A percentile compares a stretch with the other conserved stretches of the same genome.
Conservation (phyloP, 345 rosid genomes). For the Aquilaria sinensis region DNA sequence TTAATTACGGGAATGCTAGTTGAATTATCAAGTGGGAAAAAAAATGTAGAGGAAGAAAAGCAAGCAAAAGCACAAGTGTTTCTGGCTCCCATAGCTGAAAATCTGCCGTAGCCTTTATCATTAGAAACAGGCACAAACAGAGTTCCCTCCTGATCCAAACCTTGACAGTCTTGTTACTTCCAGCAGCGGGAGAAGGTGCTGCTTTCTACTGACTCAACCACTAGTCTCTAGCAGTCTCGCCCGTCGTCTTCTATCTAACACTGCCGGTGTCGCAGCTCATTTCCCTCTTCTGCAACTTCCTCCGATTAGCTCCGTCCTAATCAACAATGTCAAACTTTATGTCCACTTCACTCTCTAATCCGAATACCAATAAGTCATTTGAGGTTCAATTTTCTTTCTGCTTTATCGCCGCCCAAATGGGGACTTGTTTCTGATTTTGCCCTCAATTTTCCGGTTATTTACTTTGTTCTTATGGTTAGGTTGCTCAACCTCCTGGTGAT, state of each 20-base stretch:
- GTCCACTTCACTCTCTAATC: slow-evolving; percentile 23
- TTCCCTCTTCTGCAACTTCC: background rate
- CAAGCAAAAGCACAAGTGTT: too few relatives aligned
- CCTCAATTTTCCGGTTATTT: too few relatives aligned
- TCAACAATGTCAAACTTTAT: slow-evolving; percentile 4
- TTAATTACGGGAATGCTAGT: too few relatives aligned
- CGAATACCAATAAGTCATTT: slow-evolving; percentile 70
- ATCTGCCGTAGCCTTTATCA: too few relatives aligned
- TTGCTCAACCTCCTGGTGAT: slow-evolving; percentile 69
- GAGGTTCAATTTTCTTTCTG: slow-evolving; percentile 34
- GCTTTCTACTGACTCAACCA: background rate
- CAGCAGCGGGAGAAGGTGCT: background rate
- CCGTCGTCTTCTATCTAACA: background rate
- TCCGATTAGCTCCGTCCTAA: background rate
- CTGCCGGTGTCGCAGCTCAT: too few relatives aligned
- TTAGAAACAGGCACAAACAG: too few relatives aligned
- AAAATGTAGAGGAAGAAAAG: too few relatives aligned
- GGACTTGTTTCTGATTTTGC: background rate
- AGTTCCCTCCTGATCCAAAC: too few relatives aligned
- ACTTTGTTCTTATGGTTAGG: slow-evolving; percentile 30
- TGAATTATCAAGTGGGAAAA: too few relatives aligned
- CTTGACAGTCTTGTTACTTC: too few relatives aligned
- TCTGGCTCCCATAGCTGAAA: too few relatives aligned
- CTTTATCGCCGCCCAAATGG: background rate
- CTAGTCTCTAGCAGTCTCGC: background rate